Percentiles rank a stretch among this genome's conserved stretches.
These are phyloP conservation scores for Clavulina sp. DNA, from an alignment of 768 basidiomycete genomes.

Conservation along the genomic window DNA sequence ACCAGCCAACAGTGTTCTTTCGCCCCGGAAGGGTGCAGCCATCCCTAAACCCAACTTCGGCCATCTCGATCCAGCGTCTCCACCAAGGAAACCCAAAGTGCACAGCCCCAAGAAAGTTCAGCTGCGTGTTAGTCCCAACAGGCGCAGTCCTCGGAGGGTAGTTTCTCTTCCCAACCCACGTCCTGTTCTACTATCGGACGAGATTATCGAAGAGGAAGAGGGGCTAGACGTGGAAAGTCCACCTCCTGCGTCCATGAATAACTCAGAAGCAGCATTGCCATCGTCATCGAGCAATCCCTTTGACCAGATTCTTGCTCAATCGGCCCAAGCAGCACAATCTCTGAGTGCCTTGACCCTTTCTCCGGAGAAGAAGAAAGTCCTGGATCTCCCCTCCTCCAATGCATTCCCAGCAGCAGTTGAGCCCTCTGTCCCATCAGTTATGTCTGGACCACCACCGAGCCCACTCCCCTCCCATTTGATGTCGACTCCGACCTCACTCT, in stretches of 20 bases:
- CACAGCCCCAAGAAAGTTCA: neutral
- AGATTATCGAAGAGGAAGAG: neutral
- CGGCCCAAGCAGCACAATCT: conserved; percentile 6
- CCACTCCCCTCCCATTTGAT: no score
- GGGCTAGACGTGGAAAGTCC: neutral
- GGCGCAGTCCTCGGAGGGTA: neutral
- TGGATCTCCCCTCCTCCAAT: neutral
- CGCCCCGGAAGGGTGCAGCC: neutral
- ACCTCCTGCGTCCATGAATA: neutral
- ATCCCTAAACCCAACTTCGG: no score
- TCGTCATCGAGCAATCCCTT: conserved; percentile 5
- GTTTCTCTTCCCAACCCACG: neutral
- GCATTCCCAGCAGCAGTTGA: neutral
- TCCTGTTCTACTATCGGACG: neutral
- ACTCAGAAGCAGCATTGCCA: neutral
- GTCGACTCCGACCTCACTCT: neutral
- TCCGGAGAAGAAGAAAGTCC: neutral
- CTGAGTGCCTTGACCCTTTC: conserved; percentile 1
- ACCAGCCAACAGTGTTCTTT: neutral
- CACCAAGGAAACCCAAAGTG: no score
- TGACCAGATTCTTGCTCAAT: conserved; percentile 5
- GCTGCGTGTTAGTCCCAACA: neutral
- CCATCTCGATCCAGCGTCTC: no score
- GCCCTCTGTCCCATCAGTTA: neutral
- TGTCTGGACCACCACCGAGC: neutral